These are phyloP conservation scores for Hortiboletus campestris DNA, from an alignment of 768 basidiomycete genomes.

Conservation along the genomic window DNA sequence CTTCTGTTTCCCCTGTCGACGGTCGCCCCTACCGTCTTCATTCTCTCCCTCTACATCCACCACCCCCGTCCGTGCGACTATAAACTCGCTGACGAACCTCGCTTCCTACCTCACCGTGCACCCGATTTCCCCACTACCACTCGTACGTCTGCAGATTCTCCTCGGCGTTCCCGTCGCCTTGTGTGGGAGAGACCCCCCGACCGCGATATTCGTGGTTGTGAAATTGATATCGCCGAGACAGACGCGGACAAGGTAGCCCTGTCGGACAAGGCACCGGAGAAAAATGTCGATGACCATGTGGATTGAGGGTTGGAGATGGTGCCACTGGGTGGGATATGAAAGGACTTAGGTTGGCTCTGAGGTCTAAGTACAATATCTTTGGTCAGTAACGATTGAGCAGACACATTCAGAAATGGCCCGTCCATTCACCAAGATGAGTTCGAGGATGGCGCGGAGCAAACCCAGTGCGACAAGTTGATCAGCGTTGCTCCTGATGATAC, in stretches of 20 bases:
- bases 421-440: too few species aligned
- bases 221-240: too few species aligned
- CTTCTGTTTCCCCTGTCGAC: too few species aligned
- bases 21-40: too few species aligned
- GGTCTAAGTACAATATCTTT: conserved; percentile 39
- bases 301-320: conserved; percentile 41
- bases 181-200: too few species aligned
- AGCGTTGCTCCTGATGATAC: conserved; percentile 19
- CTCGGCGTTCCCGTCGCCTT: not conserved
- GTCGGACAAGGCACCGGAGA: not conserved
- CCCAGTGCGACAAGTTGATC: too few species aligned
- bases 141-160: conserved; percentile 42
- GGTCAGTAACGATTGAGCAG: not conserved
- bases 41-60: conserved; percentile 10
- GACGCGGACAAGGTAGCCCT: too few species aligned
- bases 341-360: conserved; percentile 65
- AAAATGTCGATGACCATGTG: too few species aligned
- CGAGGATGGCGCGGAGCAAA: too few species aligned
- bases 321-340: conserved; percentile 51
- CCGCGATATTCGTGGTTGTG: too few species aligned
- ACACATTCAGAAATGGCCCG: too few species aligned
- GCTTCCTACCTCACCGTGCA: conserved; percentile 77
- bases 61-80: not conserved
- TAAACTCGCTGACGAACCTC: conserved; percentile 56
- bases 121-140: conserved; percentile 84